Evolutionary conservation across 2,329 filamentous ascomycete species (phyloP).

Genomic region (Fonsecaea multimorphosa): DNA sequence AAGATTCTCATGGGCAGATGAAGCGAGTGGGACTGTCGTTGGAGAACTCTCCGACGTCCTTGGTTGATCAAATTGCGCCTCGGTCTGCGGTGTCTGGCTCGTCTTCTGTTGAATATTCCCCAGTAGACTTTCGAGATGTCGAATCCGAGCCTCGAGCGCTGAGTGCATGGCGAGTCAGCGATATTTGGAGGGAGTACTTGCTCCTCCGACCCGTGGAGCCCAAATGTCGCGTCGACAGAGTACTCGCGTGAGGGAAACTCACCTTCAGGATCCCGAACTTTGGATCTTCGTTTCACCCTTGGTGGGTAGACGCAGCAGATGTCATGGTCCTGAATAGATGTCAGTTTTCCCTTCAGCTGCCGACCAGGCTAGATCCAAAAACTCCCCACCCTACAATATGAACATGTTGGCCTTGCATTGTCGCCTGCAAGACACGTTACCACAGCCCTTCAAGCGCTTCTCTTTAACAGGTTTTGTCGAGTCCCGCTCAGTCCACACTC

Average conservation of each 20-base stretch:
- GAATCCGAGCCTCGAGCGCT: neutral
- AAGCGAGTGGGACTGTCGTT: neutral
- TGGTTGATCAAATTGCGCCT: neutral
- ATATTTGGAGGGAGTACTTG: neutral
- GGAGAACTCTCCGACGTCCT: neutral
- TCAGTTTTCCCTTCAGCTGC: neutral
- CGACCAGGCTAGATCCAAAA: neutral
- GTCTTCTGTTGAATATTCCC: neutral
- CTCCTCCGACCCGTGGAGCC: neutral
- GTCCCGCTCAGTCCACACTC: neutral
- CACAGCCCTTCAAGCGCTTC: neutral
- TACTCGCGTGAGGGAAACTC: neutral
- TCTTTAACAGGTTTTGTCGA: neutral
- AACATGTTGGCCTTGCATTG: conserved; percentile 4
- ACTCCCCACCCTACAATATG: conserved; percentile 1
- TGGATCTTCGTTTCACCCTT: neutral
- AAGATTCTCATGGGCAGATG: conserved; percentile 1
- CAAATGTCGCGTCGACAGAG: neutral
- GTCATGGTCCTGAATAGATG: neutral
- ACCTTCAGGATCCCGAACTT: conserved; percentile 4
- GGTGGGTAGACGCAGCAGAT: conserved; percentile 5
- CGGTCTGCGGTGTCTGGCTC: neutral
- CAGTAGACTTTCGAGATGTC: neutral
- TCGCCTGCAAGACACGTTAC: conserved; percentile 8
- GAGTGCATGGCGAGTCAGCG: neutral